phyloP scores from a whole-genome alignment of 106 monocot genomes.

The Gastrodia elata region DNA sequence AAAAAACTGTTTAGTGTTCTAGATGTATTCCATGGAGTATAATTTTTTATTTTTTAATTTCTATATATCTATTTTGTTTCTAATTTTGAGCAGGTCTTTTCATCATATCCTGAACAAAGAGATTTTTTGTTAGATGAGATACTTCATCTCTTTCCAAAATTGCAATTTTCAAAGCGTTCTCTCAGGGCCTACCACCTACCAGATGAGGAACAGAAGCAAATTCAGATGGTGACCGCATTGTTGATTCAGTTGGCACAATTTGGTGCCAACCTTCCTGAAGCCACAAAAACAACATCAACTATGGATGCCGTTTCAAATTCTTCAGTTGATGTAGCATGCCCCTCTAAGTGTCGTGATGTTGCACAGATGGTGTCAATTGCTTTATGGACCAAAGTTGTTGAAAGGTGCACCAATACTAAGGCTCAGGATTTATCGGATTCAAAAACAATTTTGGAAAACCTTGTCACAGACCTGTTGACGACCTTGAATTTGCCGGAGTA shows the following conservation, averaged over 20 bases:
- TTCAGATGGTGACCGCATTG: conserved; percentile 95
- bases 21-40: background rate
- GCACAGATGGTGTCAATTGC: conserved; percentile 66
- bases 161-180: conserved; percentile 79
- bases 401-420: conserved; percentile 74
- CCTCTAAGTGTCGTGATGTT: conserved; percentile 51
- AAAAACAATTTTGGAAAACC: conserved; percentile 79
- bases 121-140: conserved; percentile 87
- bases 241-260: conserved; percentile 87
- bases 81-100: conserved; percentile 54
- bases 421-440: conserved; percentile 72
- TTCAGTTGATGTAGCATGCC: conserved; percentile 47
- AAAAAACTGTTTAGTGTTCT: conserved; percentile 5
- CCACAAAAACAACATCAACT: conserved; percentile 26
- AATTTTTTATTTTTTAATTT: background rate
- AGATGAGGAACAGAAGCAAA: conserved; percentile 96
- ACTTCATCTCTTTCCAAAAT: conserved; percentile 76
- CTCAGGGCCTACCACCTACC: conserved; percentile 76
- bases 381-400: conserved; percentile 91
- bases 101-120: conserved; percentile 74
- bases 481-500: conserved; percentile 93
- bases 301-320: conserved; percentile 47
- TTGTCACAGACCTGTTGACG: conserved; percentile 79
- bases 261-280: conserved; percentile 67
- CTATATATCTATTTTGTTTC: background rate